Evolutionary conservation across 225 moss, liverwort and hornwort genomes (phyloP).

Genomic region (Takakia lepidozioides): DNA sequence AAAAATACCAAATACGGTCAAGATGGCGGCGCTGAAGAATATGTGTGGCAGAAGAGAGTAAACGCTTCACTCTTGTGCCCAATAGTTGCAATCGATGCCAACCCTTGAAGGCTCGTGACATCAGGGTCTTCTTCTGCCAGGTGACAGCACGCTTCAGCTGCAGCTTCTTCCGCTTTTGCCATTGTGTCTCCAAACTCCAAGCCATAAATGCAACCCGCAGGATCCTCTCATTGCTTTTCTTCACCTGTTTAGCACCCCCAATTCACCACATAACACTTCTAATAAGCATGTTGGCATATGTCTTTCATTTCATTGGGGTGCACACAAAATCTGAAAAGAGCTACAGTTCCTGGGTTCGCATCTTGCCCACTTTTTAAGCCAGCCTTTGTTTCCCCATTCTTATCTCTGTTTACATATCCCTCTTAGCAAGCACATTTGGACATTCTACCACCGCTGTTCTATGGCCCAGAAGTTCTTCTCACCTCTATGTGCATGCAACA

Average conservation of each 20-base stretch:
- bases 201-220: constrained; percentile 81
- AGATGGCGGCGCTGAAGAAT: constrained; percentile 56
- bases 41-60: constrained; percentile 38
- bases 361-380: too few relatives aligned
- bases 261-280: too few relatives aligned
- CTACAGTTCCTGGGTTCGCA: too few relatives aligned
- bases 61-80: constrained; percentile 40
- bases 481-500: too few relatives aligned
- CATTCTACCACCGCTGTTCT: too few relatives aligned
- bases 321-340: too few relatives aligned
- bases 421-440: too few relatives aligned
- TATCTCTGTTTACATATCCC: too few relatives aligned
- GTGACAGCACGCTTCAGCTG: constrained; percentile 29
- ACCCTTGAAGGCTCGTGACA: constrained; percentile 36
- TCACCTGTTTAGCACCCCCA: constrained; percentile 45
- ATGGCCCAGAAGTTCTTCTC: too few relatives aligned
- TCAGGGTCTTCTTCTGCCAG: constrained; percentile 45
- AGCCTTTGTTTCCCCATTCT: too few relatives aligned
- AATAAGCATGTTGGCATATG: too few relatives aligned
- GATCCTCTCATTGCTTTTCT: constrained; percentile 60
- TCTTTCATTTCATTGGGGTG: too few relatives aligned
- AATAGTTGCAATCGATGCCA: constrained; percentile 32
- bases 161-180: constrained; percentile 48
- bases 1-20: constrained; percentile 38
- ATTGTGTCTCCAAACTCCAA: constrained; percentile 65